Evolutionary conservation across 441 rosid species (phyloP), one percentile per base, ranked within the genome.

Genomic region (Aquilaria agallochum): DNA sequence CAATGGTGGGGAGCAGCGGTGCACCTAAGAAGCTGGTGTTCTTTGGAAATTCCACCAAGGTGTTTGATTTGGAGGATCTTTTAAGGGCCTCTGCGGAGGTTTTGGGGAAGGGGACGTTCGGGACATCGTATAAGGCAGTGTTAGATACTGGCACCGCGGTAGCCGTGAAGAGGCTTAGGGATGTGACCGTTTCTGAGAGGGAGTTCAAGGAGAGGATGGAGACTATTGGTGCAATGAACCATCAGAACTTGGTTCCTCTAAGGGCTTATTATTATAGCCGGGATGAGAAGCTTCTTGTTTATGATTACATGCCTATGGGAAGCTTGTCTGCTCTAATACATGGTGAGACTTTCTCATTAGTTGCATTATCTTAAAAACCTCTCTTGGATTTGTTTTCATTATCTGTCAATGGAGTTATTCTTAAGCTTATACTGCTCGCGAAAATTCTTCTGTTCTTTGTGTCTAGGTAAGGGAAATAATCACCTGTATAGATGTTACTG

Each of bases 311-410:
- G 97, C 72, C 96, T 32, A 89, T 80, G 84, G 99, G 99, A 72
- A 95, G 99, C 83, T 81, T 95, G 65, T 92, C 99, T 45, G 97
- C 98, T n/a, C 96, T 95, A 62, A 75, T 95, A 66, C 98, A 95
- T 60, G 99, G 99, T 95, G 50, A 85, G 84, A 40, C 9, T 20
- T 63, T 53, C 58, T 11, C 33, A 11, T 61, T 40, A 36, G 34
- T 36, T 36, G 42, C 42, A 36, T 8, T 36, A 2, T 36, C 42
- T 36, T 36, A 36, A 36, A 20, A 36, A 8, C 7, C 42, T 36
- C 5, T 34, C 5, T 36, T 36, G 7, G 42, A 36, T 36, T 36
- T 36, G 5, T 36, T 36, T 36, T 5, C 42, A 36, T 3, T 36
- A 4, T 3, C 42, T 36, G 7, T 36, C 27, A 1, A 20, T 20